phyloP scores from a whole-genome alignment of 140 eudicot genomes.

The Stevia rebaudiana region DNA sequence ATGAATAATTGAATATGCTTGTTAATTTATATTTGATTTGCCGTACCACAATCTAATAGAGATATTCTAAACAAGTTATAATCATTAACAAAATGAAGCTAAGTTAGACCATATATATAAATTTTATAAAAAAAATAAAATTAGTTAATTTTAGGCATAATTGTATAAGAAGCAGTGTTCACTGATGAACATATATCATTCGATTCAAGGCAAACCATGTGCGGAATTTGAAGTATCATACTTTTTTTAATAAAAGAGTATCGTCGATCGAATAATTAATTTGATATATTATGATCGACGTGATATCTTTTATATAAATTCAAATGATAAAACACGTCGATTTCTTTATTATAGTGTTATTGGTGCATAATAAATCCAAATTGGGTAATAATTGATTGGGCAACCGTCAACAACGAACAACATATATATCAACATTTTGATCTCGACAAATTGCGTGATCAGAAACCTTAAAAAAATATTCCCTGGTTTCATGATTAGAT shows the following conservation, averaged over 20 bases:
- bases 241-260: background rate
- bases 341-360: background rate
- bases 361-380: conserved; percentile 14
- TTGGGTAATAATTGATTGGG: conserved; percentile 20
- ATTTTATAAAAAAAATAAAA: background rate
- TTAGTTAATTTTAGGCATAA: background rate
- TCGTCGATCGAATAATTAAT: background rate
- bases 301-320: conserved; percentile 1
- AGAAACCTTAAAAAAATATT: conserved; percentile 15
- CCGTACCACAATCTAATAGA: background rate
- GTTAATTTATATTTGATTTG: background rate
- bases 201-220: conserved; percentile 13
- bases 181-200: background rate
- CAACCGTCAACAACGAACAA: conserved; percentile 33
- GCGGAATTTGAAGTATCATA: background rate
- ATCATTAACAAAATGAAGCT: background rate
- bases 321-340: background rate
- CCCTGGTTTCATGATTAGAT: conserved; percentile 26
- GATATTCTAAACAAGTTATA: background rate
- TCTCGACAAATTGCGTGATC: background rate
- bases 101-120: background rate
- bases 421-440: conserved; percentile 15
- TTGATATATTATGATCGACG: background rate
- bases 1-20: no score
- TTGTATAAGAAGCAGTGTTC: background rate